Percentiles rank a stretch among this genome's conserved stretches.
Conservation (phyloP, 2,329 filamentous ascomycete genomes). For the Alternaria sp. region DNA sequence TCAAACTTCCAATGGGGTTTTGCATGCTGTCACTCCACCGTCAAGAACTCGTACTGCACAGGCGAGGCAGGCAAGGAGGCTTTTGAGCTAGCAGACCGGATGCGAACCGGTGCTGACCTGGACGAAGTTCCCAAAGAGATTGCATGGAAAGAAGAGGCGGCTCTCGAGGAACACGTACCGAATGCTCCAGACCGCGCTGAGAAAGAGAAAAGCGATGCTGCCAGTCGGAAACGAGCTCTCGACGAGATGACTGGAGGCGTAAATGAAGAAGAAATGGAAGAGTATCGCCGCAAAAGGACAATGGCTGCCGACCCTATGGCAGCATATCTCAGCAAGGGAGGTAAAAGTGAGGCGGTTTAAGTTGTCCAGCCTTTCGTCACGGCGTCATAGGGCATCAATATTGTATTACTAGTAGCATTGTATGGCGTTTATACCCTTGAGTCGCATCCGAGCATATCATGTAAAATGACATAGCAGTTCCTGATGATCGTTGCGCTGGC, state of each 20-base stretch:
- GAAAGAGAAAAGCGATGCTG: conserved; percentile 53
- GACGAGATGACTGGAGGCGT: conserved; percentile 81
- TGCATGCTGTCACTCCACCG: conserved; percentile 88
- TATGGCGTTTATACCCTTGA: conserved; percentile 41
- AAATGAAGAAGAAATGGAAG: conserved; percentile 84
- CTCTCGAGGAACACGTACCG: conserved; percentile 52
- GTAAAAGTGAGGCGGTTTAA: conserved; percentile 71
- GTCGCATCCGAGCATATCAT: conserved; percentile 30
- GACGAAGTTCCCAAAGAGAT: conserved; percentile 51
- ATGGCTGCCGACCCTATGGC: conserved; percentile 88
- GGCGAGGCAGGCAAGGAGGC: conserved; percentile 86
- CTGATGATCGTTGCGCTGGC: conserved; percentile 47
- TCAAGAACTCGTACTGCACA: conserved; percentile 98
- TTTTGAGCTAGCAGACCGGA: conserved; percentile 76
- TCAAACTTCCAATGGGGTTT: conserved; percentile 95
- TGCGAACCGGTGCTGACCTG: conserved; percentile 60
- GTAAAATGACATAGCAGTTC: conserved; percentile 46
- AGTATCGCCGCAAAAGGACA: conserved; percentile 78
- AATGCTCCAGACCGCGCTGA: conserved; percentile 54
- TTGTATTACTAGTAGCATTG: conserved; percentile 42
- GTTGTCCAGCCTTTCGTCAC: conserved; percentile 7
- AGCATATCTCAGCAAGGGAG: conserved; percentile 69
- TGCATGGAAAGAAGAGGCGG: conserved; percentile 55
- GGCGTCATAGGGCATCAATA: conserved; percentile 22
- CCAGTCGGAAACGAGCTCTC: conserved; percentile 73